Conservation (phyloP, 495 filamentous ascomycete genomes). For the Lasiosphaeria hispida region DNA sequence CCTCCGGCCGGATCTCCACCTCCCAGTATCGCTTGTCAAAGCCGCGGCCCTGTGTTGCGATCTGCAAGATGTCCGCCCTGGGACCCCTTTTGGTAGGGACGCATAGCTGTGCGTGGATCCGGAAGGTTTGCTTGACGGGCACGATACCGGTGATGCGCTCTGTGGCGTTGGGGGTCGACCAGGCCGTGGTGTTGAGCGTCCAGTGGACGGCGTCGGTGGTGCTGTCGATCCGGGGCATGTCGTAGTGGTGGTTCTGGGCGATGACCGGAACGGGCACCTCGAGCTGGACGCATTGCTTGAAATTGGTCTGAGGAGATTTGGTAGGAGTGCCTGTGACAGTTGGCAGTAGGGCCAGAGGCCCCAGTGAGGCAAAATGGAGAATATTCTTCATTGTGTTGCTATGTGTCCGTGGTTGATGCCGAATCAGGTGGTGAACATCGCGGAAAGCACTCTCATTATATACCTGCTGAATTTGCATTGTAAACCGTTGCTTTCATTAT, state of each 20-base stretch:
- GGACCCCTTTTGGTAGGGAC: conserved; percentile 27
- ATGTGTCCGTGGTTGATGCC: too few relatives aligned
- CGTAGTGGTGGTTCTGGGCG: conserved; percentile 23
- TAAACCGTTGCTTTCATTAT: too few relatives aligned
- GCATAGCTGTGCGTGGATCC: conserved; percentile 41
- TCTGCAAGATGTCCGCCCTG: conserved; percentile 40
- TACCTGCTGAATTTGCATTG: too few relatives aligned
- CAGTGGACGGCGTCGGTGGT: conserved; percentile 32
- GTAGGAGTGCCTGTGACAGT: background rate
- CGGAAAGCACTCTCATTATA: too few relatives aligned
- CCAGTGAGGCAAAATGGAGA: background rate
- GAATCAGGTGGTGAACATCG: too few relatives aligned
- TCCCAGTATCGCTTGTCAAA: conserved; percentile 60
- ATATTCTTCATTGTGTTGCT: too few relatives aligned
- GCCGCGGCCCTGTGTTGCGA: conserved; percentile 57
- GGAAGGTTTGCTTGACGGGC: conserved; percentile 36
- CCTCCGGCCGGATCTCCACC: conserved; percentile 49
- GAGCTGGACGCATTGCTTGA: conserved; percentile 24
- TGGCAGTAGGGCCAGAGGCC: conserved; percentile 2
- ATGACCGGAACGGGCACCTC: conserved; percentile 30
- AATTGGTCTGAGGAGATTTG: background rate
- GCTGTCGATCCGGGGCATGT: conserved; percentile 19
- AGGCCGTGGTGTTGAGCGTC: conserved; percentile 17
- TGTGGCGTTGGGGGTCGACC: conserved; percentile 4
- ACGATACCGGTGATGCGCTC: conserved; percentile 19